A percentile compares a stretch with the other conserved stretches of the same genome.
Conservation (phyloP, 345 rosid species). For the Citrus sinensis region DNA sequence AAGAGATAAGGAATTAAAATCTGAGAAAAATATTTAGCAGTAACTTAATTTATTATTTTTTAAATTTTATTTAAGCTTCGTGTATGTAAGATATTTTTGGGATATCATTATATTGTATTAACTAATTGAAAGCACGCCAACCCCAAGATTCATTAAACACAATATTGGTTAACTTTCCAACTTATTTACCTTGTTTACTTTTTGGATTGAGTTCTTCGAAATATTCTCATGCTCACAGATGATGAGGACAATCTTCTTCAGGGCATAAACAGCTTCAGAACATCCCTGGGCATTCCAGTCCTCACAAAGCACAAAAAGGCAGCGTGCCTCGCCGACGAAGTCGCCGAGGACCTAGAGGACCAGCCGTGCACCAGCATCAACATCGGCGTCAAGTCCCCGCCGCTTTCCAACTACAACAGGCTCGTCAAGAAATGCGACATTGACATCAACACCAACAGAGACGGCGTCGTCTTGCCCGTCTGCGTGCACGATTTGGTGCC, state of each 20-base stretch:
- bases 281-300: conserved; percentile 34
- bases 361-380: conserved; percentile 41
- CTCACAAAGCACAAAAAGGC: conserved; percentile 58
- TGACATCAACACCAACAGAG: conserved; percentile 46
- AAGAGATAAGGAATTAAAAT: not conserved
- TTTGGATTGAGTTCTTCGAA: no score
- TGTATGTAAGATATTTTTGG: no score
- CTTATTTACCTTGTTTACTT: no score
- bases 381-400: conserved; percentile 25
- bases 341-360: conserved; percentile 51
- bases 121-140: no score
- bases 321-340: conserved; percentile 52
- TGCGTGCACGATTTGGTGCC: conserved; percentile 61
- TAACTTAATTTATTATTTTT: not conserved
- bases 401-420: conserved; percentile 36
- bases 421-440: conserved; percentile 52
- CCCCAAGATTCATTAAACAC: no score
- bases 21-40: not conserved
- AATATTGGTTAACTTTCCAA: no score
- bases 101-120: no score
- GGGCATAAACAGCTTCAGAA: conserved; percentile 69
- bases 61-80: no score
- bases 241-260: conserved; percentile 62
- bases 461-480: conserved; percentile 57
- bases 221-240: conserved; percentile 23